Percentiles rank a stretch among this genome's conserved stretches.
These are phyloP conservation scores for Herpotrichia juniperi DNA, from an alignment of 2,329 filamentous ascomycete genomes.

Conservation along the genomic window DNA sequence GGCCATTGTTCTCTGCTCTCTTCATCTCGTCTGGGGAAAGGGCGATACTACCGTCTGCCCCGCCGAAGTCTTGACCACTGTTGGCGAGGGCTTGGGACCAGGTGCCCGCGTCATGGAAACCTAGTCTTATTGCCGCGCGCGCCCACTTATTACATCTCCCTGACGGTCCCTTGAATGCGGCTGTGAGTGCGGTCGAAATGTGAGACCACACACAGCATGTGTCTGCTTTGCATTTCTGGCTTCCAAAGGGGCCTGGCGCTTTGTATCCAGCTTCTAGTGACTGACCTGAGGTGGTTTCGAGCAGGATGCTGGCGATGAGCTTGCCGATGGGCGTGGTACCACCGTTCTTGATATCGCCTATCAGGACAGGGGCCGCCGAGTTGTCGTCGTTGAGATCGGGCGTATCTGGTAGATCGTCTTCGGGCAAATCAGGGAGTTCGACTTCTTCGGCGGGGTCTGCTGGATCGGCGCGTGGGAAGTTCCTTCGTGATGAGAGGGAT, in stretches of 20 bases:
- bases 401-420: neutral
- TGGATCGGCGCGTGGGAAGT: neutral
- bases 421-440: too few species aligned
- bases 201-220: conserved; percentile 34
- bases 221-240: conserved; percentile 26
- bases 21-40: conserved; percentile 24
- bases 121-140: conserved; percentile 30
- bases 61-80: conserved; percentile 24
- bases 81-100: conserved; percentile 21
- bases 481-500: neutral
- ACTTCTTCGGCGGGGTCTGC: neutral
- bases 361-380: conserved; percentile 19
- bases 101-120: conserved; percentile 35
- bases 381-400: conserved; percentile 13
- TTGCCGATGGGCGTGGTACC: conserved; percentile 20
- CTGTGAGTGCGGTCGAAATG: conserved; percentile 19
- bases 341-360: conserved; percentile 29
- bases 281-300: conserved; percentile 18
- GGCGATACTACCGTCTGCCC: conserved; percentile 33
- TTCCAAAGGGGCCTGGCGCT: conserved; percentile 13
- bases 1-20: conserved; percentile 28
- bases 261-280: conserved; percentile 10
- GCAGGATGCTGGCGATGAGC: conserved; percentile 26
- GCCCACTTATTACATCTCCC: conserved; percentile 31
- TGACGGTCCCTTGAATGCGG: conserved; percentile 21